Percentiles rank a stretch among this genome's conserved stretches.
These are phyloP conservation scores for Termitomyces titanicus DNA, from an alignment of 768 basidiomycete genomes.

Conservation along the genomic window DNA sequence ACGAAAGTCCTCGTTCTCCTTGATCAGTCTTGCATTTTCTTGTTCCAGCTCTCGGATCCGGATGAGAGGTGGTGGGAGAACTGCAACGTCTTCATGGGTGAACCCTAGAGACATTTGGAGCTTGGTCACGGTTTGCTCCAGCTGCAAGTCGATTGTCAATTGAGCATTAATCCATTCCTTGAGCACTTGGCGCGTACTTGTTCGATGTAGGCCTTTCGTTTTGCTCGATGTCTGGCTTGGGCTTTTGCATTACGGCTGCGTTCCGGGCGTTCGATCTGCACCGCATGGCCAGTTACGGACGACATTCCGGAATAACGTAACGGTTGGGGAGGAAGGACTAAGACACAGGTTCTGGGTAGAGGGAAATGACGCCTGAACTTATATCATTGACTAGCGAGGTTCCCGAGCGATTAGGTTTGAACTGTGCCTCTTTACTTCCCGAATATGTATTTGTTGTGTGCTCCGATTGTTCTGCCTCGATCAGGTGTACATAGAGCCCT, in stretches of 20 bases:
- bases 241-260: slow-evolving; percentile 86
- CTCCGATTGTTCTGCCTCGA: slow-evolving; percentile 48
- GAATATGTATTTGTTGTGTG: slow-evolving; percentile 29
- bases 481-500: slow-evolving; percentile 30
- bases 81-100: slow-evolving; percentile 70
- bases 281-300: slow-evolving; percentile 54
- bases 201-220: slow-evolving; percentile 91
- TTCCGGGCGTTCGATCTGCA: slow-evolving; percentile 65
- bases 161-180: not conserved
- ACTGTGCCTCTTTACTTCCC: slow-evolving; percentile 28
- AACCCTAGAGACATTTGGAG: slow-evolving; percentile 73
- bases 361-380: slow-evolving; percentile 31
- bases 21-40: slow-evolving; percentile 67
- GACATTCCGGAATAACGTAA: slow-evolving; percentile 60
- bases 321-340: slow-evolving; percentile 41
- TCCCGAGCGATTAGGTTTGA: slow-evolving; percentile 32
- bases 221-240: slow-evolving; percentile 87
- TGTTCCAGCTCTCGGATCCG: slow-evolving; percentile 83
- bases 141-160: slow-evolving; percentile 33
- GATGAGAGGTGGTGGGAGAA: slow-evolving; percentile 66
- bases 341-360: slow-evolving; percentile 43
- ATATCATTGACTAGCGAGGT: slow-evolving; percentile 31
- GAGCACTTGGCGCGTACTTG: slow-evolving; percentile 46
- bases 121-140: slow-evolving; percentile 84
- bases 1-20: slow-evolving; percentile 74